Conservation (phyloP, 805 yeast species). For the Yarrowia sp. region DNA sequence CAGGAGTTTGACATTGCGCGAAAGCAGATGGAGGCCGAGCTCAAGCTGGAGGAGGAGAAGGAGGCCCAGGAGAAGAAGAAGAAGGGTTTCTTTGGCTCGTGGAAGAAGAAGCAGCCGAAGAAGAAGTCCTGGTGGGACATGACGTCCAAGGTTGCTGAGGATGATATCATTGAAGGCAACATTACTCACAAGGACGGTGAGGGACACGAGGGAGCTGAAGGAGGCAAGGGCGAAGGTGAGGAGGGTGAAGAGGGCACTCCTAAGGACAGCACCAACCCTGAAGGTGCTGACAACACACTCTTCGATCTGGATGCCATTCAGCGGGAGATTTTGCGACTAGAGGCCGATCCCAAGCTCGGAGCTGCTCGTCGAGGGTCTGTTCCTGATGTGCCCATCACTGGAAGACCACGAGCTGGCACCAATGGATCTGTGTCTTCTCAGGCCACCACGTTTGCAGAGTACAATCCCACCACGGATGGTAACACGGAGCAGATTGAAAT, state of each 20-base stretch:
- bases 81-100: constrained; percentile 38
- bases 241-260: background rate
- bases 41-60: constrained; percentile 28
- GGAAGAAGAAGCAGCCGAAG: constrained; percentile 49
- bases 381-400: constrained; percentile 20
- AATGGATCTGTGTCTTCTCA: constrained; percentile 1
- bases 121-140: constrained; percentile 58
- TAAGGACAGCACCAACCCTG: constrained; percentile 39
- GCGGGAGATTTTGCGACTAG: constrained; percentile 38
- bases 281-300: constrained; percentile 40
- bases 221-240: background rate
- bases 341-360: constrained; percentile 27
- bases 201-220: background rate
- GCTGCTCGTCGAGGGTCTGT: background rate
- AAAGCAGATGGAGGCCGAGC: constrained; percentile 46
- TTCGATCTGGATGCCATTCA: constrained; percentile 43
- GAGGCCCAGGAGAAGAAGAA: constrained; percentile 39
- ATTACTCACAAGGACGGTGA: constrained; percentile 41
- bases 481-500: constrained; percentile 28
- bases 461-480: constrained; percentile 28
- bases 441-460: constrained; percentile 8
- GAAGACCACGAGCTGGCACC: constrained; percentile 7
- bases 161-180: constrained; percentile 39
- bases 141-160: constrained; percentile 41
- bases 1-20: constrained; percentile 85